phyloP scores from a whole-genome alignment of 805 yeast genomes.

The Ogataea paraovalis region DNA sequence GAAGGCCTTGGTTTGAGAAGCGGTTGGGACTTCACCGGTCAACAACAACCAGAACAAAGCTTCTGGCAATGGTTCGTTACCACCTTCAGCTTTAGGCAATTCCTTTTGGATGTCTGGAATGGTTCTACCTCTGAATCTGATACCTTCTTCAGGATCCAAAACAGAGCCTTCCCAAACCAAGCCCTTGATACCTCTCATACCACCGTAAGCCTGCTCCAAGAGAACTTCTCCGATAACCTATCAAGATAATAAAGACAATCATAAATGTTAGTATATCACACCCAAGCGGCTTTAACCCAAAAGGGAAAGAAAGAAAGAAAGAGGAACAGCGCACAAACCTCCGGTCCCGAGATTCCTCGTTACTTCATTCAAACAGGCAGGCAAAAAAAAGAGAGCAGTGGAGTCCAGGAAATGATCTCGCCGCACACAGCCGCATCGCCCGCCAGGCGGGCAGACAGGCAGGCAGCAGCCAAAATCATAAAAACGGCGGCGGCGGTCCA shows the following conservation, averaged over 20 bases:
- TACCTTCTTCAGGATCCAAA: conserved; percentile 80
- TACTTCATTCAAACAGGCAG: too few species aligned
- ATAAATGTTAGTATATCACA: conserved; percentile 1
- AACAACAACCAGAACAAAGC: conserved; percentile 77
- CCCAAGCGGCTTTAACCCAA: not conserved
- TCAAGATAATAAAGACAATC: not conserved
- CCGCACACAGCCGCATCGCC: too few species aligned
- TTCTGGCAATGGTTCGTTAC: conserved; percentile 67
- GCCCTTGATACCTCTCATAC: conserved; percentile 86
- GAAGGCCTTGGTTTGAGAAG: conserved; percentile 62
- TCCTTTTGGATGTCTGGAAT: conserved; percentile 73
- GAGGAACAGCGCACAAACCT: too few species aligned
- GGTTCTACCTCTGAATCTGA: conserved; percentile 79
- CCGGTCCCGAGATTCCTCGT: too few species aligned
- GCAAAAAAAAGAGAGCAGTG: too few species aligned
- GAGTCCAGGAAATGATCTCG: too few species aligned
- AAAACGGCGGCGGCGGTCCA: too few species aligned
- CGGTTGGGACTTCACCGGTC: conserved; percentile 81
- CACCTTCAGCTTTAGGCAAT: conserved; percentile 72
- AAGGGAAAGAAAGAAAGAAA: not conserved
- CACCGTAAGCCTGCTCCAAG: conserved; percentile 83
- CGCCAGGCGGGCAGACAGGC: not conserved
- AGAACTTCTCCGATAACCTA: conserved; percentile 64
- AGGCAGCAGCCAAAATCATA: not conserved
- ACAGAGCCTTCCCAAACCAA: conserved; percentile 89